Base-by-base conservation (phyloP, 2,329 filamentous ascomycete genomes). In the Cercospora sesami region DNA sequence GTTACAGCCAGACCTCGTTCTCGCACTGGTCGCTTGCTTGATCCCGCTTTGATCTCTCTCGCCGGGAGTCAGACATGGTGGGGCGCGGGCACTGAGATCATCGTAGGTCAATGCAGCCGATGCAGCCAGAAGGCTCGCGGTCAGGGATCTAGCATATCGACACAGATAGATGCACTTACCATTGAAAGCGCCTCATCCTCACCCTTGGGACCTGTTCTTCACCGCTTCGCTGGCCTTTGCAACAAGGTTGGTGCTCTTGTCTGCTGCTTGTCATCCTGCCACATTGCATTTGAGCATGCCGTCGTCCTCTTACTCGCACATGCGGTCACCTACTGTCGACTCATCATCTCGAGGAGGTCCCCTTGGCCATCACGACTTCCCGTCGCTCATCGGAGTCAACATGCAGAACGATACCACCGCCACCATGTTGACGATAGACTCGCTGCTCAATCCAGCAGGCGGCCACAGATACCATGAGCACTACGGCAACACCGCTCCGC, bases 371-470 rank as follows among this genome's bases (percentile, higher is more conserved):
- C 18, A 33, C 28, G 30, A 36, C 28, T 21, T 21, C 14, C 18
- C 55, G 5, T 59, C 55, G 55, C 55, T 28, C 30, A 23, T 23
- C 28, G n/a, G 26, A 16, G 14, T 10, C 48, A 26, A 70, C 42
- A 65, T 67, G 39, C 63, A 64, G 45, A 58, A 67, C 42, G 36
- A 66, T 10, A 61, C 73, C 48, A 65, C 71, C 18, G 61, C 68
- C 64, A 74, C 69, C 14, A 77, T 76, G 74, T 80, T 83, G 76
- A 79, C 79, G 68, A 82, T 83, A 66, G 68, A 78, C 51, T 76
- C 77, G 12, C 72, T 83, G 28, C 79, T 83, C 51, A 83, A 83
- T 73, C 80, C 69, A 60, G 61, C 66, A 12, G 42, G 64, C 18
- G 70, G 71, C 55, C 65, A 68, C 62, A 65, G 60, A 21, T 66